A percentile compares a stretch with the other conserved stretches of the same genome.
Conservation (phyloP, 192 early-diverging fungal genomes). For the Diversispora epigaea region DNA sequence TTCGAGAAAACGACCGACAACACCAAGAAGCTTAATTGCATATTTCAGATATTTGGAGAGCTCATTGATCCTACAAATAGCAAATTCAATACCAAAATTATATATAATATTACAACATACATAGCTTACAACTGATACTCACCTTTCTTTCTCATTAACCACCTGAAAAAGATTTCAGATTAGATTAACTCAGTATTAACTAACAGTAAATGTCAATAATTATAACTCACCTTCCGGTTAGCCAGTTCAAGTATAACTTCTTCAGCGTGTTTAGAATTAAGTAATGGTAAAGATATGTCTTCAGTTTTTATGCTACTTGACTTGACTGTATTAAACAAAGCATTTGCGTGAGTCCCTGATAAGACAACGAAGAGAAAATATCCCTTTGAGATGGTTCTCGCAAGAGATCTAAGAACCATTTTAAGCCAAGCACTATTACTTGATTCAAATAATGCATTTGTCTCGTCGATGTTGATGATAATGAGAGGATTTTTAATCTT, state of each 20-base stretch:
- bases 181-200: neutral
- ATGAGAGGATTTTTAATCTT: too few relatives aligned
- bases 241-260: slow-evolving; percentile 12
- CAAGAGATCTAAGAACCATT: slow-evolving; percentile 19
- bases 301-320: neutral
- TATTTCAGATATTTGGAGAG: neutral
- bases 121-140: neutral
- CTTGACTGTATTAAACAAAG: neutral
- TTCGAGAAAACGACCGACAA: neutral
- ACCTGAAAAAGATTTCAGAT: slow-evolving; percentile 13
- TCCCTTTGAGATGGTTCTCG: neutral
- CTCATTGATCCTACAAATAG: neutral
- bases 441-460: too few relatives aligned
- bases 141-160: neutral
- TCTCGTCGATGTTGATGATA: too few relatives aligned
- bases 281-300: slow-evolving; percentile 17
- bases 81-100: neutral
- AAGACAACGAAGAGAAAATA: slow-evolving; percentile 14
- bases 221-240: neutral
- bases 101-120: slow-evolving; percentile 11
- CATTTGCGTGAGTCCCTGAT: too few relatives aligned
- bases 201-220: neutral
- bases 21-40: slow-evolving; percentile 16
- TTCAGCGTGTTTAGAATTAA: too few relatives aligned
- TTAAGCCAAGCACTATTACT: too few relatives aligned